Conservation (phyloP, 495 filamentous ascomycete species). For the Annulohypoxylon maeteangense region DNA sequence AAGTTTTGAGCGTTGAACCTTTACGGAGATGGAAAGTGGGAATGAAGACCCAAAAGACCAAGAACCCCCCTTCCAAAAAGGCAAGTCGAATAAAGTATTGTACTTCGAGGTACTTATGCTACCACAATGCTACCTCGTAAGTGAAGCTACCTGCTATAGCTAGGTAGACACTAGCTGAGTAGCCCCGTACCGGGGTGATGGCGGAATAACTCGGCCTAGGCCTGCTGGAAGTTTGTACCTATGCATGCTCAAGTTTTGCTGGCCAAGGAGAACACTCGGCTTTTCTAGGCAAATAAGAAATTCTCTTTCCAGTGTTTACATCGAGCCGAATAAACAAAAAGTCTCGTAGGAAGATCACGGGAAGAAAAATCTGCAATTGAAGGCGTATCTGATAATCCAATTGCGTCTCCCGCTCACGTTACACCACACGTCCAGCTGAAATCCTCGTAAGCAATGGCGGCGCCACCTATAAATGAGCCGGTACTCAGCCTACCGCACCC, state of each 20-base stretch:
- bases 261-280: not conserved
- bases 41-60: conserved; percentile 12
- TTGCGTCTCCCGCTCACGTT: not conserved
- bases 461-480: conserved; percentile 49
- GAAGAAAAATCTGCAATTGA: conserved; percentile 15
- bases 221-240: not conserved
- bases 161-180: not conserved
- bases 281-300: conserved; percentile 21
- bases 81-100: not conserved
- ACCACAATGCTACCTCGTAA: not conserved
- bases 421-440: not conserved
- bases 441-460: conserved; percentile 34
- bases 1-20: conserved; percentile 20
- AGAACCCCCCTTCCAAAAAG: not conserved
- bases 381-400: conserved; percentile 9
- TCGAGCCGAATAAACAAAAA: not conserved
- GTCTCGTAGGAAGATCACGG: not conserved
- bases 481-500: conserved; percentile 60
- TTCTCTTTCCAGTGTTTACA: conserved; percentile 4
- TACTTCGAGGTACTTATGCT: conserved; percentile 22
- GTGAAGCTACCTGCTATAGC: conserved; percentile 1
- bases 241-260: not conserved
- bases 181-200: conserved; percentile 3
- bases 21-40: conserved; percentile 30
- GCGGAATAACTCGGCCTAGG: conserved; percentile 29